Conservation (phyloP, 257 asterid genomes). For the Lycium barbarum region DNA sequence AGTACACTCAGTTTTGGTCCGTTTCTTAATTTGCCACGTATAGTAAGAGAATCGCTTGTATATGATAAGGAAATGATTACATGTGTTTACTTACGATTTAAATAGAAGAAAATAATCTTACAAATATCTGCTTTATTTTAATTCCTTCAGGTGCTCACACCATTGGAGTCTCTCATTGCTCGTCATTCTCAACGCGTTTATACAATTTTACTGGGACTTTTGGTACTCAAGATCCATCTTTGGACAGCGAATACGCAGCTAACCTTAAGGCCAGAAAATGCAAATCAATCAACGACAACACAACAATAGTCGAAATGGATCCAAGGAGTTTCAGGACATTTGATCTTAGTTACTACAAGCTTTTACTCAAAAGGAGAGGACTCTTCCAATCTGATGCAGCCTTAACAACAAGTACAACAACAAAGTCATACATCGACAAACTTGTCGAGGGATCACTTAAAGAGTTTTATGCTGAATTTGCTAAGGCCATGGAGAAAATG, state of each 20-base stretch:
- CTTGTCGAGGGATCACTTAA: slow-evolving; percentile 42
- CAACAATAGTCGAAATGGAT: slow-evolving; percentile 63
- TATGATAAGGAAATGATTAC: too few relatives aligned
- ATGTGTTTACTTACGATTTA: too few relatives aligned
- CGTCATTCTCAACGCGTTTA: slow-evolving; percentile 55
- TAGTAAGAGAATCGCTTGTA: too few relatives aligned
- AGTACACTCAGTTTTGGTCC: background rate
- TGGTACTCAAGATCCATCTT: slow-evolving; percentile 68
- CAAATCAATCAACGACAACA: slow-evolving; percentile 47
- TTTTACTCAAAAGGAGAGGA: slow-evolving; percentile 68
- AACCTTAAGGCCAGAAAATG: slow-evolving; percentile 62
- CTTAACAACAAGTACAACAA: slow-evolving; percentile 46
- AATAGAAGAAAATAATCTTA: too few relatives aligned
- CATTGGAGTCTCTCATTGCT: slow-evolving; percentile 65
- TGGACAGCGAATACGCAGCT: slow-evolving; percentile 68
- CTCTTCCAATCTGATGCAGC: slow-evolving; percentile 71
- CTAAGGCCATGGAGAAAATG: slow-evolving; percentile 76
- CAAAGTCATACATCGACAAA: slow-evolving; percentile 46
- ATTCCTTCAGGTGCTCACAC: slow-evolving; percentile 70
- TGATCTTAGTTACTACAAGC: slow-evolving; percentile 67
- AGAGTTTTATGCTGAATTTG: slow-evolving; percentile 58
- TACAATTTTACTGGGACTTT: slow-evolving; percentile 65
- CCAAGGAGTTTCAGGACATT: slow-evolving; percentile 74
- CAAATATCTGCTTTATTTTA: too few relatives aligned
- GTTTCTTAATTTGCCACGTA: too few relatives aligned